phyloP scores from a whole-genome alignment of 2,329 filamentous ascomycete genomes.

The Verticillium nubilum region DNA sequence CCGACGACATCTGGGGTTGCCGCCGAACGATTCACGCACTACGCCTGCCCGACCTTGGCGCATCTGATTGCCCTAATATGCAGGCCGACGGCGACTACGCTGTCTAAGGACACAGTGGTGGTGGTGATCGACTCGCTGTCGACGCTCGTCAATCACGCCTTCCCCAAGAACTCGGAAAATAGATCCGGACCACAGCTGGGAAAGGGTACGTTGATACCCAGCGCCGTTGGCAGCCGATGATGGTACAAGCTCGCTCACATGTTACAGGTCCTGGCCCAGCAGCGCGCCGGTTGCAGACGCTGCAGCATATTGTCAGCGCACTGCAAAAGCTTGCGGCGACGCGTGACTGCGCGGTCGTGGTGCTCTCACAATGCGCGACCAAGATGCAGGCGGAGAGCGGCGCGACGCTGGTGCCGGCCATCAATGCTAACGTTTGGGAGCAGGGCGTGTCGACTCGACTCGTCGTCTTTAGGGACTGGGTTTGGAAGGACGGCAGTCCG shows the following conservation, averaged over 20 bases:
- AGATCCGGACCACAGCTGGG: slow-evolving; percentile 4
- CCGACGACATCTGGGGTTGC: neutral
- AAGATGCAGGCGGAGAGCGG: slow-evolving; percentile 62
- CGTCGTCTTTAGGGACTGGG: slow-evolving; percentile 75
- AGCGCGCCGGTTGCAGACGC: slow-evolving; percentile 41
- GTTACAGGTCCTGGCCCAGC: slow-evolving; percentile 29
- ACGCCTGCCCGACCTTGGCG: slow-evolving; percentile 54
- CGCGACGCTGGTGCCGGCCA: slow-evolving; percentile 67
- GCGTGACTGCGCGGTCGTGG: slow-evolving; percentile 65
- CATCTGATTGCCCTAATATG: slow-evolving; percentile 72
- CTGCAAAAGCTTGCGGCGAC: slow-evolving; percentile 72
- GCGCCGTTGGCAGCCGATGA: neutral
- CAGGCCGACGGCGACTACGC: slow-evolving; percentile 57
- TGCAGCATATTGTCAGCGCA: slow-evolving; percentile 61
- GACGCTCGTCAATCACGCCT: slow-evolving; percentile 68
- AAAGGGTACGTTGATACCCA: neutral
- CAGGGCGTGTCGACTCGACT: slow-evolving; percentile 67
- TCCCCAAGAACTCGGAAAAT: slow-evolving; percentile 53
- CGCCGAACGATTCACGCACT: slow-evolving; percentile 35
- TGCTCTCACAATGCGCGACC: slow-evolving; percentile 79
- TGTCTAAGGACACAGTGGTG: slow-evolving; percentile 58
- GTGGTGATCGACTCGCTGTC: slow-evolving; percentile 77
- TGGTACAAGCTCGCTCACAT: neutral
- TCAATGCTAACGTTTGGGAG: slow-evolving; percentile 77
- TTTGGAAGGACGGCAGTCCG: slow-evolving; percentile 38